A percentile compares a stretch with the other conserved stretches of the same genome.
Evolutionary conservation across 495 filamentous ascomycete genomes (phyloP).

Genomic region (Neurospora africana): DNA sequence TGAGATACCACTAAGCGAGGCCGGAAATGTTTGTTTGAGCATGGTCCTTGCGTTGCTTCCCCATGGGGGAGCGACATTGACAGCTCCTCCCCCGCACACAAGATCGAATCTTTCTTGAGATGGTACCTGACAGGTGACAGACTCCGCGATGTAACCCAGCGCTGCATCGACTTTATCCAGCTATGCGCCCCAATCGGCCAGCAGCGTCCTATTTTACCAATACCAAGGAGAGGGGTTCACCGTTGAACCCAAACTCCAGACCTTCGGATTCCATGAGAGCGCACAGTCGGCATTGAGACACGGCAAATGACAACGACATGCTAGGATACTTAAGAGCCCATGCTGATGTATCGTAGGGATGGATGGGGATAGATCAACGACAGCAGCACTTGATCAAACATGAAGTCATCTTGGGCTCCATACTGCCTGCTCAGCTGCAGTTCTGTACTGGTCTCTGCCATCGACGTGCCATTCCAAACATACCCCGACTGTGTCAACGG

Average conservation of each 20-base stretch:
- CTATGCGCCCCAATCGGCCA: background rate
- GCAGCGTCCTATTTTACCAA: background rate
- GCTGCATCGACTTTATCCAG: background rate
- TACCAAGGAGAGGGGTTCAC: background rate
- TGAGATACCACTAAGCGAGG: background rate
- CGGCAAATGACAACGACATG: background rate
- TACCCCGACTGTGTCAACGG: slow-evolving; percentile 25
- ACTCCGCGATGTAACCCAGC: background rate
- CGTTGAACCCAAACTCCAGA: background rate
- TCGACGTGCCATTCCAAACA: slow-evolving; percentile 8
- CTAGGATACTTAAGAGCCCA: background rate
- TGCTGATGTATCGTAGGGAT: background rate
- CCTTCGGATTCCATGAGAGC: background rate
- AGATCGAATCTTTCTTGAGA: background rate
- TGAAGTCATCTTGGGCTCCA: background rate
- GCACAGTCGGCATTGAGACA: background rate
- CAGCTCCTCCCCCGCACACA: background rate
- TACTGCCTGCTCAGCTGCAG: background rate
- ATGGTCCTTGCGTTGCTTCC: background rate
- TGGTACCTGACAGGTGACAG: background rate
- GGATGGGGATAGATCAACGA: background rate
- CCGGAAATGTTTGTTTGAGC: background rate
- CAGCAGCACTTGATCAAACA: background rate
- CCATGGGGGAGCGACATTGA: background rate
- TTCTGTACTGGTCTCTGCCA: background rate